Evolutionary conservation across 2,329 filamentous ascomycete genomes (phyloP).

Genomic region (Colletotrichum magnum): DNA sequence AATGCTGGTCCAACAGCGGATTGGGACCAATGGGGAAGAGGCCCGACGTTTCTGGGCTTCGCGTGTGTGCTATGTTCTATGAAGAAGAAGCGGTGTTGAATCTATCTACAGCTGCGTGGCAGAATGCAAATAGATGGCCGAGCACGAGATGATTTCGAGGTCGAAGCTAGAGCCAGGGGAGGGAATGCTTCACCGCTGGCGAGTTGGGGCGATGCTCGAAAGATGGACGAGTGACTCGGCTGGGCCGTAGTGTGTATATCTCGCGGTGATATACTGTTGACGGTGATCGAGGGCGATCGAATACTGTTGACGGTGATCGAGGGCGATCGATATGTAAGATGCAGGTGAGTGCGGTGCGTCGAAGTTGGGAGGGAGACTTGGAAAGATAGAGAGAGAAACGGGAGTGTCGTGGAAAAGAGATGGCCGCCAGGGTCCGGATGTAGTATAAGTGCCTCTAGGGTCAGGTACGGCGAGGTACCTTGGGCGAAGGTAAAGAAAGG

Average conservation of each 20-base stretch:
- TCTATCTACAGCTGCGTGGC: slow-evolving; percentile 4
- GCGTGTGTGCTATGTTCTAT: not conserved
- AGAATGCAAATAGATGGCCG: slow-evolving; percentile 10
- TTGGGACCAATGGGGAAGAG: slow-evolving; percentile 4
- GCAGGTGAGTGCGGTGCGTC: not conserved
- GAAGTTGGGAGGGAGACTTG: not conserved
- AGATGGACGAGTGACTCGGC: not conserved
- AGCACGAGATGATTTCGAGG: not conserved
- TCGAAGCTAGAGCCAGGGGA: not conserved
- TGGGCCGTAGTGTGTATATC: not conserved
- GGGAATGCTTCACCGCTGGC: slow-evolving; percentile 12
- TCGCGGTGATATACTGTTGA: slow-evolving; percentile 1
- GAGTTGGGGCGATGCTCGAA: slow-evolving; percentile 12
- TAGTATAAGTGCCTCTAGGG: slow-evolving; percentile 7
- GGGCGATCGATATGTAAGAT: not conserved
- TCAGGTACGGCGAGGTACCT: no score
- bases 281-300: not conserved
- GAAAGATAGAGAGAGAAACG: not conserved
- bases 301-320: no score
- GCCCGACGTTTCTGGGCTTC: not conserved
- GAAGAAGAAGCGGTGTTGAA: slow-evolving; percentile 12
- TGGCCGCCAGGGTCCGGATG: slow-evolving; percentile 39
- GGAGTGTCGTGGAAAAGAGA: not conserved
- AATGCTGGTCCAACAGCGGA: not conserved
- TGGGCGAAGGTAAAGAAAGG: slow-evolving; percentile 15